Evolutionary conservation across 306 rosid genomes (phyloP).

Genomic region (Vigna angularis): DNA sequence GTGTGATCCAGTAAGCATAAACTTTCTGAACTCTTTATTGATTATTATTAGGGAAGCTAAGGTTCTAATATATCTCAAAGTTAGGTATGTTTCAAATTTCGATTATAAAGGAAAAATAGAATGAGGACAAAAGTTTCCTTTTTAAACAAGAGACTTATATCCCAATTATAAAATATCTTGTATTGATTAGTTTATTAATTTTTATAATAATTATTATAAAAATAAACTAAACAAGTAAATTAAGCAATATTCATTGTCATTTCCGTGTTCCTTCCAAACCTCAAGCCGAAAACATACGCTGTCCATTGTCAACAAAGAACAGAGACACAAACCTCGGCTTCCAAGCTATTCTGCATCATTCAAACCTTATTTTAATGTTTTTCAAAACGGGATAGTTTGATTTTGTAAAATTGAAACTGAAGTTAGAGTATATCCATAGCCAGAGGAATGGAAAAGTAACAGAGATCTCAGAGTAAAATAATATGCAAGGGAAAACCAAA

Average conservation of each 20-base stretch:
- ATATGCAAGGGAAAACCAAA: background rate
- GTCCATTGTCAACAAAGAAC: background rate
- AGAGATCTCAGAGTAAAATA: background rate
- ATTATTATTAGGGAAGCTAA: too few species aligned
- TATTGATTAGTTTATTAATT: too few species aligned
- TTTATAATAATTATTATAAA: too few species aligned
- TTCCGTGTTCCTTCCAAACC: background rate
- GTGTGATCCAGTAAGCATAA: too few species aligned
- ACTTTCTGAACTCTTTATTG: too few species aligned
- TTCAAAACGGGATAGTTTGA: slow-evolving; percentile 13
- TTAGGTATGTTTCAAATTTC: too few species aligned
- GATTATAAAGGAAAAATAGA: too few species aligned
- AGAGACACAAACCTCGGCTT: background rate
- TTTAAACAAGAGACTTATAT: too few species aligned
- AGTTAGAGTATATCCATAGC: background rate
- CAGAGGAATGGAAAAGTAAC: background rate
- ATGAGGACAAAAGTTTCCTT: too few species aligned
- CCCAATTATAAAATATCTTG: too few species aligned
- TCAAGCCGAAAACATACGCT: background rate
- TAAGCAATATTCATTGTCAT: background rate
- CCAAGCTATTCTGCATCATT: background rate
- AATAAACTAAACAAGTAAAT: background rate
- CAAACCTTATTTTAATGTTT: background rate
- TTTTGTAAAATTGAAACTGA: background rate
- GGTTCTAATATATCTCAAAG: too few species aligned